These are phyloP conservation scores for Borovskyia barvae DNA, from an alignment of 208 protist species.

Conservation along the genomic window DNA sequence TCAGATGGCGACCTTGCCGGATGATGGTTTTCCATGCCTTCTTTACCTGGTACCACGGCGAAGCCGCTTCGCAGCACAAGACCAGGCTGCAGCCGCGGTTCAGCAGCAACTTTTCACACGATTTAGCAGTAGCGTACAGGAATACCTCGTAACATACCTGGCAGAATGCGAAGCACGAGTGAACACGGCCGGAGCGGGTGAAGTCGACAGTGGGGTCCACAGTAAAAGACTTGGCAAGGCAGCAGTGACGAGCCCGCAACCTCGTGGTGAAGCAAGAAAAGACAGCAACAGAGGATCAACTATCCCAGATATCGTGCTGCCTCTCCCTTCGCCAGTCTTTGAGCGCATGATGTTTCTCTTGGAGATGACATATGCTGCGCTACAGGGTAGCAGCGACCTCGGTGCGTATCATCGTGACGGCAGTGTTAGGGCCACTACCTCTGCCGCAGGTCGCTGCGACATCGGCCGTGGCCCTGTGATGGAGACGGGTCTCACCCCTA, in stretches of 20 bases:
- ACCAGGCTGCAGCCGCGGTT: slow-evolving; percentile 16
- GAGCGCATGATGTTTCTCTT: slow-evolving; percentile 32
- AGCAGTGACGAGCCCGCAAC: background rate
- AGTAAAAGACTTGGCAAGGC: too few species aligned
- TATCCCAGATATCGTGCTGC: slow-evolving; percentile 2
- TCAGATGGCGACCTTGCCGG: slow-evolving; percentile 35
- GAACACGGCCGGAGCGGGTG: background rate
- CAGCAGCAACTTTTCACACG: slow-evolving; percentile 23
- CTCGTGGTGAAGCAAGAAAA: background rate
- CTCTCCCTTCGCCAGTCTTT: slow-evolving; percentile 27
- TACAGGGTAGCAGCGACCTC: slow-evolving; percentile 4
- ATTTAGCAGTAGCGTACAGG: slow-evolving; percentile 25
- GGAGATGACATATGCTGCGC: slow-evolving; percentile 33
- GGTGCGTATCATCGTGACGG: background rate
- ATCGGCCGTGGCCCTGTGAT: slow-evolving; percentile 7
- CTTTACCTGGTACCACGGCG: slow-evolving; percentile 42
- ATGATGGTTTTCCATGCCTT: slow-evolving; percentile 46
- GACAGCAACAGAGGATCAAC: background rate
- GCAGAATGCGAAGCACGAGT: slow-evolving; percentile 8
- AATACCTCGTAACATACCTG: slow-evolving; percentile 11
- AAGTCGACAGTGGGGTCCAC: too few species aligned
- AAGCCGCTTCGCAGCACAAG: slow-evolving; percentile 20
- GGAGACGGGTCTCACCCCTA: slow-evolving; percentile 24
- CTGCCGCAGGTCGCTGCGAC: background rate
- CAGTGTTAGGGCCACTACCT: background rate